Evolutionary conservation across 1,139 yeast genomes (phyloP), one percentile per base, ranked within the genome.

Genomic region (Schwanniomyces etchellsii): DNA sequence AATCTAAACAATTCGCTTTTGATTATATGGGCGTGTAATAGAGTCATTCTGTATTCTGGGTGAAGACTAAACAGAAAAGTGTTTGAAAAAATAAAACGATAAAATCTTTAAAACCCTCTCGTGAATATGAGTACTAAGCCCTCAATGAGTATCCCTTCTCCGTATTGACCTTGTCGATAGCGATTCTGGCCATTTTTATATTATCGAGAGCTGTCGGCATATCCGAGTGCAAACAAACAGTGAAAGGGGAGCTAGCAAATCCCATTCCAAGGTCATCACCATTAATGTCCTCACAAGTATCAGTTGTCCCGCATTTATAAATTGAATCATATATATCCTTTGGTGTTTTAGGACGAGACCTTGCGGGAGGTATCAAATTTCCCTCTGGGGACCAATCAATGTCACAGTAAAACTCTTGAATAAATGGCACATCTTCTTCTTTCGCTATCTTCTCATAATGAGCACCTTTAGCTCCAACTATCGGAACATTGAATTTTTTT

Each of bases 401-500:
- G 36, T 60, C 67, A 11, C 56, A 55, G 34, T 60, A 59, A 15
- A 57, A 42, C 33, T 61, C 66, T 36, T 61, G 64, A 29, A 60
- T 55, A 14, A 61, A 41, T 11, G 11, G 11, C 4, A 14, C 11
- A 12, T 14, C 14, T 4, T 12, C 10, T 31, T 48, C 57, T 6
- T 39, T 39, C 3, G 59, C 57, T 12, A 52, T 33, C 20, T 43
- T 35, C 16, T 40, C 48, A 28, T 45, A 53, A 12, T 34, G 41
- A 3, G 42, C 37, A 30, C 45, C 50, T 28, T 56, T 54, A n/a
- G 55, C 52, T 4, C 35, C 36, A 16, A 33, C 28, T n/a, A 24
- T 11, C 23, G 64, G 55, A n/a, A 60, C 59, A 2, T 42, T 45
- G 37, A 60, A 57, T 2, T 43, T 50, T 31, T 58, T 57, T 1